Percentiles rank a stretch among this genome's conserved stretches.
Evolutionary conservation across 495 filamentous ascomycete species (phyloP).

Genomic region (Tuber umbilicatum): DNA sequence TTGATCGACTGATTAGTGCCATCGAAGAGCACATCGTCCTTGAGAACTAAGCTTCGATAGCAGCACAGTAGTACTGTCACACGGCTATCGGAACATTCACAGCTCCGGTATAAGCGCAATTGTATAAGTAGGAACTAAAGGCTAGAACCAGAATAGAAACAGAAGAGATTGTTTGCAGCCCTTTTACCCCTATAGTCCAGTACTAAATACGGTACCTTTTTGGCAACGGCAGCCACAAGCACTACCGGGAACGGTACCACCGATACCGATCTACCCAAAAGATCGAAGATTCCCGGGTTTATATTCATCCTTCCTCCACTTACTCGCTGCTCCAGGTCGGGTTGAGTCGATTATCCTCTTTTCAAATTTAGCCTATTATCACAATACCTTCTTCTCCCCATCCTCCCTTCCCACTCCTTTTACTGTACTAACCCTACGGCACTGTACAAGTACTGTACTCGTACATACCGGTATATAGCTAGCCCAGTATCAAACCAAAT

Average conservation of each 20-base stretch:
- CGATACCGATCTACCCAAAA: neutral
- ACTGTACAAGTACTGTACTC: neutral
- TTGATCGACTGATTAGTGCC: slow-evolving; percentile 68
- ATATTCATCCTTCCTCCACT: neutral
- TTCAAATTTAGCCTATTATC: neutral
- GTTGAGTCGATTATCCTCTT: neutral
- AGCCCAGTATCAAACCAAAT: neutral
- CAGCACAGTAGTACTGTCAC: slow-evolving; percentile 46
- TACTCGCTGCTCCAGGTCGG: neutral
- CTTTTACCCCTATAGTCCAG: neutral
- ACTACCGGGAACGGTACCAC: neutral
- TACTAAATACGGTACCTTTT: neutral
- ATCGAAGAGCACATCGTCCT: slow-evolving; percentile 53
- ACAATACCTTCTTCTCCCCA: neutral
- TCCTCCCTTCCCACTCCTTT: neutral
- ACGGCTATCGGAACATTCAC: neutral
- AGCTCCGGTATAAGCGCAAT: neutral
- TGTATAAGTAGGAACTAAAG: neutral
- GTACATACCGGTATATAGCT: neutral
- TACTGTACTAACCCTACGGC: neutral
- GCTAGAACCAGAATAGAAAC: neutral
- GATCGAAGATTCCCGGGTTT: slow-evolving; percentile 4
- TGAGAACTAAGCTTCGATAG: neutral
- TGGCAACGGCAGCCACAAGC: neutral
- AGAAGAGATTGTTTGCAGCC: neutral